Percentiles rank a stretch among this genome's conserved stretches.
Conservation (phyloP, 164 flowering plant genomes). For the Pachysandra terminalis region DNA sequence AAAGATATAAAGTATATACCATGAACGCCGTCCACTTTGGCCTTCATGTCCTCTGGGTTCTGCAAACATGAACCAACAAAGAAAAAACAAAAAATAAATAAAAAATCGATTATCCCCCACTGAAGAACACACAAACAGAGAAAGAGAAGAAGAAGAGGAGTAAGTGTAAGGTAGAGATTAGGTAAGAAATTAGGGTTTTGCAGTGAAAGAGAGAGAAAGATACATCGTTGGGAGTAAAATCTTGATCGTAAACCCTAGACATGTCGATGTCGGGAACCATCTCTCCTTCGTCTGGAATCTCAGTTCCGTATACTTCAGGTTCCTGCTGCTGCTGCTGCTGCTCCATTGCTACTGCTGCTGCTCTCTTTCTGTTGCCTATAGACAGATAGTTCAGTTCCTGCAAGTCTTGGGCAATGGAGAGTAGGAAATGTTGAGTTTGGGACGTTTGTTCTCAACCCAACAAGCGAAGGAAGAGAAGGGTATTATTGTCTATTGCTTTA, state of each 20-base stretch:
- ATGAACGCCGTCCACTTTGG: too few species aligned
- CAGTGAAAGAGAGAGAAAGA: not conserved
- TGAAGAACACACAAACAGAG: not conserved
- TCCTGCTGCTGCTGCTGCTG: slow-evolving; percentile 37
- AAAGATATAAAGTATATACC: too few species aligned
- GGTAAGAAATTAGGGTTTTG: not conserved
- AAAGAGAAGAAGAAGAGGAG: not conserved
- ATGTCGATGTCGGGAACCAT: slow-evolving; percentile 46
- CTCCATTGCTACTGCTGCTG: slow-evolving; percentile 7
- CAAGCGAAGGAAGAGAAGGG: too few species aligned
- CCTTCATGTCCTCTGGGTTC: not conserved
- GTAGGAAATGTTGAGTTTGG: too few species aligned
- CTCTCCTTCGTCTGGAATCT: slow-evolving; percentile 48
- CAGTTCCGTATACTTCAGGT: slow-evolving; percentile 55
- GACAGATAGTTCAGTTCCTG: too few species aligned
- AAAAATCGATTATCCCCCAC: not conserved
- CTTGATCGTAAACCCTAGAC: slow-evolving; percentile 27
- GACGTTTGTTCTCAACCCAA: too few species aligned
- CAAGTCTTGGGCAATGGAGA: too few species aligned
- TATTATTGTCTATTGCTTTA: too few species aligned
- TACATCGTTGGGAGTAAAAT: slow-evolving; percentile 34
- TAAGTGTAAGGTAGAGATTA: not conserved
- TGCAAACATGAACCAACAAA: not conserved
- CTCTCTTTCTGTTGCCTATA: too few species aligned
- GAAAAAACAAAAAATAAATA: not conserved